These are phyloP conservation scores for Lactarius hatsudake DNA, from an alignment of 768 basidiomycete species.

Conservation along the genomic window DNA sequence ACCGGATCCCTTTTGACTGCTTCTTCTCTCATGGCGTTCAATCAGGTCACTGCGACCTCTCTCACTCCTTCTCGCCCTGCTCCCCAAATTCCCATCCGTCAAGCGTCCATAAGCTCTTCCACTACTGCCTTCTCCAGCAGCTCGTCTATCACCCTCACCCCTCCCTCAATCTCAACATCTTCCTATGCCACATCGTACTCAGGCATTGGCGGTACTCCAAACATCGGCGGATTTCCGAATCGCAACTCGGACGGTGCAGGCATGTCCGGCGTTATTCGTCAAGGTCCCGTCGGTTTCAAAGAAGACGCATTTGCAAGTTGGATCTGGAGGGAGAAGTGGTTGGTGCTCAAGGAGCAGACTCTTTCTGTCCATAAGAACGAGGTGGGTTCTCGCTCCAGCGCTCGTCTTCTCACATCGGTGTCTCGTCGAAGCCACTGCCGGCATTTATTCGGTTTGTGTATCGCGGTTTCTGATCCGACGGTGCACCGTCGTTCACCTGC, in stretches of 20 bases:
- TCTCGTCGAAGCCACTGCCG: neutral
- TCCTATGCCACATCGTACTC: slow-evolving; percentile 67
- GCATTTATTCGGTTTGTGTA: neutral
- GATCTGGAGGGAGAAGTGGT: slow-evolving; percentile 89
- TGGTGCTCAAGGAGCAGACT: slow-evolving; percentile 77
- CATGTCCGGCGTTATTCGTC: slow-evolving; percentile 52
- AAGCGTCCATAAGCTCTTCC: slow-evolving; percentile 44
- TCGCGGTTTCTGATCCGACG: neutral
- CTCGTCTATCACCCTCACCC: slow-evolving; percentile 51
- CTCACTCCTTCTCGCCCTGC: slow-evolving; percentile 78
- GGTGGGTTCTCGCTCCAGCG: slow-evolving; percentile 49
- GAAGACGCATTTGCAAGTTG: slow-evolving; percentile 92
- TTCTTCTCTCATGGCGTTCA: slow-evolving; percentile 43
- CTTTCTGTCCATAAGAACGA: slow-evolving; percentile 89
- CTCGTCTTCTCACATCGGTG: neutral
- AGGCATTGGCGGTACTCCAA: slow-evolving; percentile 81
- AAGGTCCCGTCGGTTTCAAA: slow-evolving; percentile 82
- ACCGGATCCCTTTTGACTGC: slow-evolving; percentile 1
- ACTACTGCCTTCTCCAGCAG: slow-evolving; percentile 57
- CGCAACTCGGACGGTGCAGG: slow-evolving; percentile 40
- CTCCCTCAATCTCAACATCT: slow-evolving; percentile 50
- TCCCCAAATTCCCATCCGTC: slow-evolving; percentile 62
- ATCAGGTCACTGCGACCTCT: slow-evolving; percentile 51
- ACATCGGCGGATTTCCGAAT: slow-evolving; percentile 81
- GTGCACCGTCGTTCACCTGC: neutral